Evolutionary conservation across 1,284 basidiomycete species (phyloP), one percentile per base, ranked within the genome.

Genomic region (Laetiporus sulphureus): DNA sequence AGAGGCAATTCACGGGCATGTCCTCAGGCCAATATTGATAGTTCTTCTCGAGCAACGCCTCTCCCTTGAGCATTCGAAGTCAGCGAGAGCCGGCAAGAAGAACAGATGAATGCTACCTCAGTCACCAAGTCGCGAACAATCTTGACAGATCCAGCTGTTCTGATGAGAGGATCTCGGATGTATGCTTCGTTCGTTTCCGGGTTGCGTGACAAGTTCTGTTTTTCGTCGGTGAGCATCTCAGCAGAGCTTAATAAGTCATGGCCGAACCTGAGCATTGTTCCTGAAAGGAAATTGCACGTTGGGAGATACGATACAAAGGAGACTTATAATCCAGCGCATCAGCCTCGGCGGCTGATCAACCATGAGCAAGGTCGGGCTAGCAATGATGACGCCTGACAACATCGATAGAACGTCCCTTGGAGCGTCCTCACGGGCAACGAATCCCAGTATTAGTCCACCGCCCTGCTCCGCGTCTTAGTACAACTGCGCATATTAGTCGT

Each of bases 161-260:
- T 75, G 44, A 84, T 66, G 21, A 88, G 64, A 0, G 83, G 79
- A 55, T 93, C 90, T 25, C 72, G 71, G 30, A 70, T 51, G 1
- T 48, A 38, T 0, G 72, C 71, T 38, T 77, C 68, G 44, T 71
- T 71, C 22, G 76, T 65, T 4, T 60, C 67, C 3, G 68, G 47
- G 51, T 91, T 83, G 53, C 82, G 83, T 2, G 78, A 82, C 20
- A 91, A 65, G 32, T 77, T 62, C 76, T 85, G n/a, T n/a, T n/a
- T n/a, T n/a, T n/a, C n/a, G n/a, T n/a, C n/a, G 47, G 12, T 15
- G 7, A 24, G 5, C 3, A 30, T n/a, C n/a, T n/a, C n/a, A n/a
- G n/a, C n/a, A n/a, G n/a, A n/a, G n/a, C n/a, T n/a, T n/a, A n/a
- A n/a, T n/a, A n/a, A n/a, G n/a, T n/a, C n/a, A n/a, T n/a, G n/a